phyloP scores from a whole-genome alignment of 139 green algal species.

The Edaphochlamys debaryana region DNA sequence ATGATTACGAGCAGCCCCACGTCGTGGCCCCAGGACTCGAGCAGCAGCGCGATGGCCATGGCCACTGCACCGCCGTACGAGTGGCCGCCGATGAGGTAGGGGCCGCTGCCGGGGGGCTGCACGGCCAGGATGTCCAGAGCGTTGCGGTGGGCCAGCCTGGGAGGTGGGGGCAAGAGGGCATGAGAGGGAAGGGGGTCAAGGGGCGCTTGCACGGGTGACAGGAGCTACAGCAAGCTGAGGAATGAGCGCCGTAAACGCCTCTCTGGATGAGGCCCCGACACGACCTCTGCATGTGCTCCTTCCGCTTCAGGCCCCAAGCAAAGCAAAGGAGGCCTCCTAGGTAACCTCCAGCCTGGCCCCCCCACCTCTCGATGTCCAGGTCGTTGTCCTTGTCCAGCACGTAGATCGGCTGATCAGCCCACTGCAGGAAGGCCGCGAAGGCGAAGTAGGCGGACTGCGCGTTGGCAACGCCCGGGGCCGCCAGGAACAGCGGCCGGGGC shows the following conservation, averaged over 20 bases:
- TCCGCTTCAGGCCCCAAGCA: too few relatives aligned
- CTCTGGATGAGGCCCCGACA: too few relatives aligned
- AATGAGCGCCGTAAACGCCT: too few relatives aligned
- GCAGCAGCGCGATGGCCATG: conserved; percentile 83
- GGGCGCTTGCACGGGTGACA: background rate
- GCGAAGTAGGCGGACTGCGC: conserved; percentile 83
- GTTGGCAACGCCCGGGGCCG: conserved; percentile 90
- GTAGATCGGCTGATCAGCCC: conserved; percentile 86
- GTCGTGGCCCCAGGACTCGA: conserved; percentile 83
- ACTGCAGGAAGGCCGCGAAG: conserved; percentile 63
- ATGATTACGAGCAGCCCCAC: conserved; percentile 87
- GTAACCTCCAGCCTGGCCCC: too few relatives aligned
- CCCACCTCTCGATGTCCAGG: conserved; percentile 66
- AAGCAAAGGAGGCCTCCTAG: too few relatives aligned
- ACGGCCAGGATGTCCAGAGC: conserved; percentile 81
- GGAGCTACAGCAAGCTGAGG: too few relatives aligned
- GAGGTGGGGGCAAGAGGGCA: background rate
- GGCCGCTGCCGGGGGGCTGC: conserved; percentile 72
- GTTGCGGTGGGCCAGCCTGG: conserved; percentile 74
- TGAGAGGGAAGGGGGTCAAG: background rate
- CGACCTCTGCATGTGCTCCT: too few relatives aligned
- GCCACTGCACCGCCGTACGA: conserved; percentile 87
- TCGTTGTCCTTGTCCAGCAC: conserved; percentile 95
- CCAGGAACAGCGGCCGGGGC: conserved; percentile 83
- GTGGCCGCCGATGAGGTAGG: conserved; percentile 90